Evolutionary conservation across 2,329 filamentous ascomycete species (phyloP).

Genomic region (Alternaria gaisen): DNA sequence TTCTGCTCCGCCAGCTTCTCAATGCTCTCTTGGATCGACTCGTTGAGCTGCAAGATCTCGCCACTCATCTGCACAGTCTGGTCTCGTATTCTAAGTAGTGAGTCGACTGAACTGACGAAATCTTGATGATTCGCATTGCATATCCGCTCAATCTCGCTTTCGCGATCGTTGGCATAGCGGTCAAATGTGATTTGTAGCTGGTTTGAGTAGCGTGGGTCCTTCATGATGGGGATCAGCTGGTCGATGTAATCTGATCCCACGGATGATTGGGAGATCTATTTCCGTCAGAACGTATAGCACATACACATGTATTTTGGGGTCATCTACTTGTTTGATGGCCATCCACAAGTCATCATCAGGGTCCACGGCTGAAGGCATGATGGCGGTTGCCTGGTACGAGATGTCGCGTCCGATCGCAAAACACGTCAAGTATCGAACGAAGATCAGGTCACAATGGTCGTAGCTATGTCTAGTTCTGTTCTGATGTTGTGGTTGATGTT

Average conservation of each 20-base stretch:
- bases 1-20: conserved; percentile 95
- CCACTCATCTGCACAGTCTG: conserved; percentile 87
- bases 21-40: conserved; percentile 93
- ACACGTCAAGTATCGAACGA: neutral
- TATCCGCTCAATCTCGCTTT: conserved; percentile 90
- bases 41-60: conserved; percentile 91
- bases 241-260: conserved; percentile 95
- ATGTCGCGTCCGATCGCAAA: neutral
- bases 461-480: neutral
- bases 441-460: neutral
- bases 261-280: conserved; percentile 88
- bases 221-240: conserved; percentile 91
- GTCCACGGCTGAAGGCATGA: conserved; percentile 52
- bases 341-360: conserved; percentile 58
- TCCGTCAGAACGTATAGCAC: conserved; percentile 13
- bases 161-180: conserved; percentile 84
- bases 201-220: conserved; percentile 82
- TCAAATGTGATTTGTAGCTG: conserved; percentile 80
- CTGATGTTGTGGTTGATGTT: conserved; percentile 20
- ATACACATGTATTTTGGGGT: neutral
- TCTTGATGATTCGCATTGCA: conserved; percentile 97
- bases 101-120: conserved; percentile 91
- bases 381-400: conserved; percentile 21
- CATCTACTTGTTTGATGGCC: conserved; percentile 60
- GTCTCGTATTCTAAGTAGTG: conserved; percentile 89